Conservation (phyloP, 1,139 yeast species). For the Candida albicans region DNA sequence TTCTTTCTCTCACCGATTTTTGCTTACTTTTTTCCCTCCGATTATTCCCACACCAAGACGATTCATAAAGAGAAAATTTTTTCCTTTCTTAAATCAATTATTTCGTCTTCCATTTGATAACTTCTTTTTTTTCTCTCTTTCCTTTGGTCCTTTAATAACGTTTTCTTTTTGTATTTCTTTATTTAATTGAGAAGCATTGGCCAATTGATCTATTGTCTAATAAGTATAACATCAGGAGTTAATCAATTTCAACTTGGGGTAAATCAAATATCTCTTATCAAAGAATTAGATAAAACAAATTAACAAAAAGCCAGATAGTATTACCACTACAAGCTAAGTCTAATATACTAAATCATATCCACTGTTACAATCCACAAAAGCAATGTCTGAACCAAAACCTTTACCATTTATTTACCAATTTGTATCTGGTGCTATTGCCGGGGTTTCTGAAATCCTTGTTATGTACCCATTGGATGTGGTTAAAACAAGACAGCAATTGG, state of each 20-base stretch:
- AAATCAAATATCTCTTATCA: too few species aligned
- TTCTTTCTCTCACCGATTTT: too few species aligned
- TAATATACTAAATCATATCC: not conserved
- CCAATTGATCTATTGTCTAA: too few species aligned
- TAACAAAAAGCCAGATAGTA: too few species aligned
- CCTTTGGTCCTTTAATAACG: not conserved
- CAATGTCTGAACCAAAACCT: constrained; percentile 16
- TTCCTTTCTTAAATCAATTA: too few species aligned
- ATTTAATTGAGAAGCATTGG: not conserved
- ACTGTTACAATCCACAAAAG: not conserved
- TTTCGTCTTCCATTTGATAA: not conserved
- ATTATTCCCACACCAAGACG: too few species aligned
- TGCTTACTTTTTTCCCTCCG: too few species aligned
- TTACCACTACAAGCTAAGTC: not conserved
- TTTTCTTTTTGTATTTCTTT: not conserved
- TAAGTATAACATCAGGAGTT: too few species aligned
- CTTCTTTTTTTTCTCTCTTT: not conserved
- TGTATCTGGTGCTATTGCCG: constrained; percentile 94
- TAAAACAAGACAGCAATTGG: constrained; percentile 94
- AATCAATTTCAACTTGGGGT: too few species aligned
- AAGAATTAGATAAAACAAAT: too few species aligned
- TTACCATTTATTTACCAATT: constrained; percentile 91
- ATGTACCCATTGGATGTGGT: constrained; percentile 99
- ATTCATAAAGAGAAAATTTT: too few species aligned
- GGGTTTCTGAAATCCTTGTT: constrained; percentile 92